Percentiles rank a stretch among this genome's conserved stretches.
Conservation (phyloP, 768 basidiomycete genomes). For the Tylopilus rubrobrunneus region DNA sequence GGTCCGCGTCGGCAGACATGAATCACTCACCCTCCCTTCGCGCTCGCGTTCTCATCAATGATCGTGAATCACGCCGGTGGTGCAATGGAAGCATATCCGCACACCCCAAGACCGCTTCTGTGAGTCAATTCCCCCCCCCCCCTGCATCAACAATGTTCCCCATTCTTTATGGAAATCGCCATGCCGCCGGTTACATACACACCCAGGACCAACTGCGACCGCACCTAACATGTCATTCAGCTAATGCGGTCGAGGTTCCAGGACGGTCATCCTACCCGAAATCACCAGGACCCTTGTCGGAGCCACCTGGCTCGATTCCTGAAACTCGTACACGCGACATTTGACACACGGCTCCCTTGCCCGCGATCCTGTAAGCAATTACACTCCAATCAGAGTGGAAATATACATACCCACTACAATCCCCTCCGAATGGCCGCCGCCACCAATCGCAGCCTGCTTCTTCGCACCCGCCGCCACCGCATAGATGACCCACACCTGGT, state of each 20-base stretch:
- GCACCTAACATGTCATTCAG: background rate
- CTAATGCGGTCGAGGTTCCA: background rate
- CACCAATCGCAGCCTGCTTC: slow-evolving; percentile 7
- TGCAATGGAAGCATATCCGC: slow-evolving; percentile 2
- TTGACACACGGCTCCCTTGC: background rate
- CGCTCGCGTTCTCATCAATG: slow-evolving; percentile 7
- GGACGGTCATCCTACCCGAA: background rate
- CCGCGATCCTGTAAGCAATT: background rate
- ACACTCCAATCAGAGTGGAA: slow-evolving; percentile 1
- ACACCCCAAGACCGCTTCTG: background rate
- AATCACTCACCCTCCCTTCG: slow-evolving; percentile 1
- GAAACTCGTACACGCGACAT: background rate
- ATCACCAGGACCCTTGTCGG: background rate
- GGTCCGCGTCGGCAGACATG: slow-evolving; percentile 1
- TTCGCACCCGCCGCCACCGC: slow-evolving; percentile 27
- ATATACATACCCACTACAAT: background rate
- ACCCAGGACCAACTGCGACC: background rate
- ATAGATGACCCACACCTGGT: background rate
- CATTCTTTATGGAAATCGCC: slow-evolving; percentile 4
- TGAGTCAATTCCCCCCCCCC: background rate
- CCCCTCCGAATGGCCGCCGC: slow-evolving; percentile 10
- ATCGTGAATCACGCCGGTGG: slow-evolving; percentile 14
- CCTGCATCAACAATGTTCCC: background rate
- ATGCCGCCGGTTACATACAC: background rate
- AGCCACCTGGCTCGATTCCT: background rate